Base-by-base conservation (phyloP, 768 basidiomycete genomes). In the Amanita rimosa region DNA sequence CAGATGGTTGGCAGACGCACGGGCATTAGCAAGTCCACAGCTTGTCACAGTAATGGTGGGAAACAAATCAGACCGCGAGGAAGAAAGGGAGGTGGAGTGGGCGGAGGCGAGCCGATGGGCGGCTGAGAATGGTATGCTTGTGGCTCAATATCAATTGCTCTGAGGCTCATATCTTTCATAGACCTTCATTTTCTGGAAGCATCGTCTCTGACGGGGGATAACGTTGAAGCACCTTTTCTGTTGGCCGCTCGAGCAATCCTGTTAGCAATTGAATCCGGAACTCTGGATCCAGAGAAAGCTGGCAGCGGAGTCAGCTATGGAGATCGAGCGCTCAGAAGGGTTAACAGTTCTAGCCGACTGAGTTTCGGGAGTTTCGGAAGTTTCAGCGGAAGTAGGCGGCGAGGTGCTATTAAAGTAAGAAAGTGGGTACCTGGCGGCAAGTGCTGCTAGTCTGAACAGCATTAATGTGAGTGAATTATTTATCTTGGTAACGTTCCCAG, bases 231-330 rank as follows among this genome's bases (percentile, higher is more conserved):
- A 35, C 96, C 96, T 0, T 99, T 99, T 66, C 67, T 89, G 42
- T 70, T 88, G 38, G 83, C 87, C 17, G 88, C 92, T 24, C 81
- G 92, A 47, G 84, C 88, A 6, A 92, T 96, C 54, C 71, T 97
- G 48, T 73, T 93, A 19, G 79, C 89, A 17, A 92, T 97, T 57
- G 94, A 97, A 65, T 85, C 89, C 13, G 93, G 92, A 22, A 71
- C 73, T 13, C 74, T 97, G 34, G 91, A 97, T 64, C 95, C 95
- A 36, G 94, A 97, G 67, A 86, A 88, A 60, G 79, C 89, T 13
- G 95, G 92, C 1, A 93, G 89, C 53, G 96, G 96, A 17, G 92
- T 99, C 39, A 91, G 87, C 58, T 99, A 96, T 60, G 96, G 96
- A 7, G 96, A 97, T 63, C 76, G 96, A 51, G 87, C 92, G 19